Evolutionary conservation across 768 basidiomycete species (phyloP).

Genomic region (Saitozyma podzolica): DNA sequence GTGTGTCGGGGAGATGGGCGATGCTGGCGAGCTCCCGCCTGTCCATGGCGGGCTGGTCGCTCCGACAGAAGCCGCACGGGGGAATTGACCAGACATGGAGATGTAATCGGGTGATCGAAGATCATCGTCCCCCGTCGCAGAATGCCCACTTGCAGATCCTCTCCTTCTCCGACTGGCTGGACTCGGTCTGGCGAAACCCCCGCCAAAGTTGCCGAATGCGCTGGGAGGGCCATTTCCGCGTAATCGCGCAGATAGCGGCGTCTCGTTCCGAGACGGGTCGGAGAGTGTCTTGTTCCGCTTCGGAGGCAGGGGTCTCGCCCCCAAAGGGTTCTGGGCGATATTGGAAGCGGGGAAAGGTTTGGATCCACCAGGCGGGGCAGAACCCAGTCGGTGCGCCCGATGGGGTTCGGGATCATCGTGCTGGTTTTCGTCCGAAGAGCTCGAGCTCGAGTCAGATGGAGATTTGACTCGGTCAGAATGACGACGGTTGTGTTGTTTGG

Average conservation of each 20-base stretch:
- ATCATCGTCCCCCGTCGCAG: slow-evolving; percentile 17
- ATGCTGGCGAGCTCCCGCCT: slow-evolving; percentile 19
- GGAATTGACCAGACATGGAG: too few species aligned
- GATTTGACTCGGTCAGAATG: slow-evolving; percentile 34
- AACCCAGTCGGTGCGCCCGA: too few species aligned
- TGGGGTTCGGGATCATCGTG: neutral
- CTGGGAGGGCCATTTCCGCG: slow-evolving; percentile 33
- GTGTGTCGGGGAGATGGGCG: slow-evolving; percentile 26
- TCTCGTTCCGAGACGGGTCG: slow-evolving; percentile 21
- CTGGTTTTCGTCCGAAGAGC: slow-evolving; percentile 17
- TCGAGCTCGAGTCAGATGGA: slow-evolving; percentile 31
- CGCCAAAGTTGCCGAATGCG: slow-evolving; percentile 20
- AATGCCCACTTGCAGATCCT: slow-evolving; percentile 20
- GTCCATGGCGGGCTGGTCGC: neutral
- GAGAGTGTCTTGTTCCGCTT: slow-evolving; percentile 28
- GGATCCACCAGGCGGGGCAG: slow-evolving; percentile 20
- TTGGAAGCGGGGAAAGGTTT: slow-evolving; percentile 22
- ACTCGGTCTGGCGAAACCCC: slow-evolving; percentile 39
- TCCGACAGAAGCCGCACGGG: too few species aligned
- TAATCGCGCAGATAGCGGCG: slow-evolving; percentile 25
- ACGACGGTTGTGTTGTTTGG: slow-evolving; percentile 18
- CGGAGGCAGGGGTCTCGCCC: slow-evolving; percentile 5
- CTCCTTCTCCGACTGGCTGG: slow-evolving; percentile 34
- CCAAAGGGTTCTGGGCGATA: neutral
- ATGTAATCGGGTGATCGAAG: too few species aligned